A percentile compares a stretch with the other conserved stretches of the same genome.
Evolutionary conservation across 306 rosid genomes (phyloP).

Genomic region (Castanea mollissima): DNA sequence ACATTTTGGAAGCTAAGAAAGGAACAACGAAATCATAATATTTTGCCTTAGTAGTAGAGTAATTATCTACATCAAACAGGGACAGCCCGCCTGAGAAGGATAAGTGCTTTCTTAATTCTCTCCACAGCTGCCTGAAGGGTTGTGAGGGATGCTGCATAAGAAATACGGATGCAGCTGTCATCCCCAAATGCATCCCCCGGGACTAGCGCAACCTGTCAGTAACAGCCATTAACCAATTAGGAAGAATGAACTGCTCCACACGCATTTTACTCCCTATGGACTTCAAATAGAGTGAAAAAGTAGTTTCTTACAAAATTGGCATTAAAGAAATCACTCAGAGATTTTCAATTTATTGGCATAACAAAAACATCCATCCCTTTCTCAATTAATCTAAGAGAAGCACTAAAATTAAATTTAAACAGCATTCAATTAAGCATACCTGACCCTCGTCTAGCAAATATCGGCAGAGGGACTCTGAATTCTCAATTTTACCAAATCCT

Average conservation of each 20-base stretch:
- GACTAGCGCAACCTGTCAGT: slow-evolving; percentile 82
- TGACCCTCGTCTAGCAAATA: slow-evolving; percentile 81
- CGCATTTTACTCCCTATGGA: background rate
- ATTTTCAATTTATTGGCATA: background rate
- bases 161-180: slow-evolving; percentile 80
- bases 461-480: slow-evolving; percentile 82
- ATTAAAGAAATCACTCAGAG: background rate
- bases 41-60: background rate
- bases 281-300: background rate
- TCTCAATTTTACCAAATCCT: slow-evolving; percentile 77
- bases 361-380: background rate
- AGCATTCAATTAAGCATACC: slow-evolving; percentile 42
- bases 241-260: background rate
- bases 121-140: slow-evolving; percentile 79
- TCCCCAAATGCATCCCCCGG: slow-evolving; percentile 96
- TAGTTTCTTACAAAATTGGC: background rate
- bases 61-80: slow-evolving; percentile 32
- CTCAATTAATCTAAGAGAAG: background rate
- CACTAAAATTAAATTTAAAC: background rate
- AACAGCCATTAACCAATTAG: slow-evolving; percentile 9
- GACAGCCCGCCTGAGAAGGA: slow-evolving; percentile 44
- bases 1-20: slow-evolving; percentile 17
- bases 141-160: slow-evolving; percentile 82
- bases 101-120: slow-evolving; percentile 73
- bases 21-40: slow-evolving; percentile 10